Evolutionary conservation across 192 early-diverging fungal species (phyloP).

Genomic region (Umbelopsis vinacea): DNA sequence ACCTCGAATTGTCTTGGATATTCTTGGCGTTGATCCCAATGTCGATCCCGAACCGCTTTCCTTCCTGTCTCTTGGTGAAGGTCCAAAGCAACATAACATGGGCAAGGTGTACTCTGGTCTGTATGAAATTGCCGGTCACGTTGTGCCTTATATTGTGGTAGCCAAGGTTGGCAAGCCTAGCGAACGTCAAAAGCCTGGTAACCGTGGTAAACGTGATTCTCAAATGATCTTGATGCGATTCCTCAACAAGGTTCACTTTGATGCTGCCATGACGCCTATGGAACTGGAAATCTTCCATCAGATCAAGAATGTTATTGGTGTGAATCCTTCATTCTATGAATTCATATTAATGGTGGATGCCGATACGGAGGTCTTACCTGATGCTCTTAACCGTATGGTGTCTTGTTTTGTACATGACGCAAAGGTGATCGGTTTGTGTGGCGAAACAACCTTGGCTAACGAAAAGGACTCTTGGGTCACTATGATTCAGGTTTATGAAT

Average conservation of each 20-base stretch:
- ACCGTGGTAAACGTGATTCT: slow-evolving; percentile 98
- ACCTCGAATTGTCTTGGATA: slow-evolving; percentile 93
- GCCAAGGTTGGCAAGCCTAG: slow-evolving; percentile 90
- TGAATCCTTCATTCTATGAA: slow-evolving; percentile 95
- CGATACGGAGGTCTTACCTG: slow-evolving; percentile 89
- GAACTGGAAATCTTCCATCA: slow-evolving; percentile 99
- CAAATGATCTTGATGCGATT: slow-evolving; percentile 98
- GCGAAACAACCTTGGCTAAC: slow-evolving; percentile 94
- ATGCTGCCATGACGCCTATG: slow-evolving; percentile 90
- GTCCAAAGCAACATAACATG: slow-evolving; percentile 90
- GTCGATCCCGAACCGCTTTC: slow-evolving; percentile 75
- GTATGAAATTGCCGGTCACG: slow-evolving; percentile 86
- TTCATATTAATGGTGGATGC: slow-evolving; percentile 98
- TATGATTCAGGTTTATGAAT: slow-evolving; percentile 99
- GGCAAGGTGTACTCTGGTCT: slow-evolving; percentile 95
- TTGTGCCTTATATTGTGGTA: slow-evolving; percentile 92
- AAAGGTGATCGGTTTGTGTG: slow-evolving; percentile 93
- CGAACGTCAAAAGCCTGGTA: slow-evolving; percentile 88
- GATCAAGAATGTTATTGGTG: slow-evolving; percentile 99
- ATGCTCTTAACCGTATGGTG: slow-evolving; percentile 92
- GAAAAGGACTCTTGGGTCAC: slow-evolving; percentile 93
- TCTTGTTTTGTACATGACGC: slow-evolving; percentile 89
- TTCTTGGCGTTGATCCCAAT: slow-evolving; percentile 83
- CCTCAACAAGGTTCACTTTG: slow-evolving; percentile 96
- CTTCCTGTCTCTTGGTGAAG: slow-evolving; percentile 90